Evolutionary conservation across 2,329 filamentous ascomycete species (phyloP).

Genomic region (Aspergillus sclerotialis): DNA sequence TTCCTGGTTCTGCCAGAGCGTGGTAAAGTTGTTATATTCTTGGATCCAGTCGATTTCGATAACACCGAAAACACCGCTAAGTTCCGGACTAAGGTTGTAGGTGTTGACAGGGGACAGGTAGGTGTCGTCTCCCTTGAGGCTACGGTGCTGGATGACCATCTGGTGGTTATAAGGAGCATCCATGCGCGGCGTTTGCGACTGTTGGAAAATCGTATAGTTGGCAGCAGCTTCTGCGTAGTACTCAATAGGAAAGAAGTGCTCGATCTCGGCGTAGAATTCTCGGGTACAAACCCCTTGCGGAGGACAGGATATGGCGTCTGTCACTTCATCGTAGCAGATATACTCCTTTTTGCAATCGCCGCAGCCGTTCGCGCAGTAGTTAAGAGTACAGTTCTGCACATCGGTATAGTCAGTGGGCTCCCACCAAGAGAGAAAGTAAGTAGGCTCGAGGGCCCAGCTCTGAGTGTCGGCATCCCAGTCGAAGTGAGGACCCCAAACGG

Average conservation of each 20-base stretch:
- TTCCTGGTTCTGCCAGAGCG: constrained; percentile 9
- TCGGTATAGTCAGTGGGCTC: constrained; percentile 11
- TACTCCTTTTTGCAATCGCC: constrained; percentile 13
- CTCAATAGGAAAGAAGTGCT: constrained; percentile 16
- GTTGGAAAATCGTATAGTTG: constrained; percentile 9
- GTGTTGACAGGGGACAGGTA: constrained; percentile 15
- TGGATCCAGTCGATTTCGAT: constrained; percentile 13
- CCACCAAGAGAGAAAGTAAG: constrained; percentile 8
- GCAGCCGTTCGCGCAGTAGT: constrained; percentile 16
- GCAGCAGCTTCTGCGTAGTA: constrained; percentile 6
- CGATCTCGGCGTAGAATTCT: constrained; percentile 13
- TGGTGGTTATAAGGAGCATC: constrained; percentile 9
- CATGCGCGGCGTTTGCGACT: constrained; percentile 10
- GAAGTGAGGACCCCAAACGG: constrained; percentile 11
- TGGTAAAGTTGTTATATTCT: constrained; percentile 11
- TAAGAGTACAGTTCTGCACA: constrained; percentile 12
- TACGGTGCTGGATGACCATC: constrained; percentile 10
- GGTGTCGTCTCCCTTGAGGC: constrained; percentile 12
- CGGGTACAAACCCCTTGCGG: constrained; percentile 10
- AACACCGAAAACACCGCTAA: constrained; percentile 11
- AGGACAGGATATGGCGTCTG: constrained; percentile 9
- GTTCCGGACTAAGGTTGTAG: constrained; percentile 9
- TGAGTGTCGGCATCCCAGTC: constrained; percentile 10
- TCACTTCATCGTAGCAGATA: constrained; percentile 15
- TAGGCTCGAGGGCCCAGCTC: constrained; percentile 7